These are phyloP conservation scores for Suillus plorans DNA, from an alignment of 768 basidiomycete genomes.

Conservation along the genomic window DNA sequence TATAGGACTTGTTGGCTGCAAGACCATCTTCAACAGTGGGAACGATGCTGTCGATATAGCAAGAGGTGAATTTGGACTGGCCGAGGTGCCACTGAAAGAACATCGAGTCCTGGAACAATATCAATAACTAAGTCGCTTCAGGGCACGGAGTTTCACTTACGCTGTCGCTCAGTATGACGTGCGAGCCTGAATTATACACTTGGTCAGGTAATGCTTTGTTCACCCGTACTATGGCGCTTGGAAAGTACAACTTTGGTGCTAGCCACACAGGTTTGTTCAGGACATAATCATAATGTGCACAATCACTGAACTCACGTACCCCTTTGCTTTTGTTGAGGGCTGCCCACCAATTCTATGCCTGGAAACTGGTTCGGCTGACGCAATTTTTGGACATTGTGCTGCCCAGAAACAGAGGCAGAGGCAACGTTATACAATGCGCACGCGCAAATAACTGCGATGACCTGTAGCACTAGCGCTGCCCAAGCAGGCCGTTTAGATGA, in stretches of 20 bases:
- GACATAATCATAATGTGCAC: too few species aligned
- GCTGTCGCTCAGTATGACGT: neutral
- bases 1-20: conserved; percentile 16
- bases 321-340: neutral
- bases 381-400: neutral
- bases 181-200: conserved; percentile 4
- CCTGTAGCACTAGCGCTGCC: neutral
- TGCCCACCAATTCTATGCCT: neutral
- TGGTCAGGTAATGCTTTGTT: conserved; percentile 5
- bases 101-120: conserved; percentile 22
- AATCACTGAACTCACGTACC: neutral
- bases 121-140: neutral
- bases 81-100: conserved; percentile 20
- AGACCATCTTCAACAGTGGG: conserved; percentile 11
- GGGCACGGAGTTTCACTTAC: neutral
- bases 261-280: neutral
- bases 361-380: neutral
- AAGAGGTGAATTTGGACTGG: conserved; percentile 14
- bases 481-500: neutral
- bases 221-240: conserved; percentile 1
- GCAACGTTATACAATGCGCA: neutral
- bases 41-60: conserved; percentile 19
- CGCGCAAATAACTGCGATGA: neutral
- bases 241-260: neutral
- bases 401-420: neutral